A percentile compares a stretch with the other conserved stretches of the same genome.
phyloP scores from a whole-genome alignment of 164 flowering plant species.

The Stephania yunnanensis region DNA sequence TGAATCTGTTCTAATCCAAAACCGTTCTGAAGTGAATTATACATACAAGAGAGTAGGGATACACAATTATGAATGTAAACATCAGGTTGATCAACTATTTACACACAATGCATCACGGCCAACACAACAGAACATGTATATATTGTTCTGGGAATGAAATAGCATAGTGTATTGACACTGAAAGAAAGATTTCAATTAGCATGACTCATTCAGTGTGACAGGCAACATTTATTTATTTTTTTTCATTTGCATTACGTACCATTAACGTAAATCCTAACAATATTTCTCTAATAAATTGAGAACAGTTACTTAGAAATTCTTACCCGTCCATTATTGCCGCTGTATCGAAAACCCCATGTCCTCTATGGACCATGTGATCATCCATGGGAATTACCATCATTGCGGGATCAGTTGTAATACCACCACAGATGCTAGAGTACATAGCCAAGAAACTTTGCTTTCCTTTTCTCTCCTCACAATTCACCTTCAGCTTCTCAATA shows the following conservation, averaged over 20 bases:
- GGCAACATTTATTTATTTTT: background rate
- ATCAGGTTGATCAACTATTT: background rate
- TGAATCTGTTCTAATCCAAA: background rate
- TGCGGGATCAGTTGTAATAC: slow-evolving; percentile 72
- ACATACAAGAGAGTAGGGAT: background rate
- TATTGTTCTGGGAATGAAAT: background rate
- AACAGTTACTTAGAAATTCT: slow-evolving; percentile 13
- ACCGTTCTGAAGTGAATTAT: background rate
- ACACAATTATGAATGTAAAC: background rate
- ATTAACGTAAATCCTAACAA: background rate
- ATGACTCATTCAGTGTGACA: background rate
- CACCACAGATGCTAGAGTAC: slow-evolving; percentile 80
- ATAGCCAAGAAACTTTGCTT: slow-evolving; percentile 72
- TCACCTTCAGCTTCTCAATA: slow-evolving; percentile 43
- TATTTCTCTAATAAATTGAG: background rate
- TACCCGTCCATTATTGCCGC: slow-evolving; percentile 83
- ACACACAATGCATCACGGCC: background rate
- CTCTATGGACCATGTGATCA: slow-evolving; percentile 95
- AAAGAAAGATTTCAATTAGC: background rate
- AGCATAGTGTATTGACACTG: background rate
- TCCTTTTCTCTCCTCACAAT: slow-evolving; percentile 33
- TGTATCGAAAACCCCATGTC: slow-evolving; percentile 94
- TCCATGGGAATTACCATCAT: slow-evolving; percentile 85
- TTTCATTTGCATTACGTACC: too few species aligned
- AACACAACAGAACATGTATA: background rate